Evolutionary conservation across 306 rosid genomes (phyloP).

Genomic region (Dalbergia cultrata): DNA sequence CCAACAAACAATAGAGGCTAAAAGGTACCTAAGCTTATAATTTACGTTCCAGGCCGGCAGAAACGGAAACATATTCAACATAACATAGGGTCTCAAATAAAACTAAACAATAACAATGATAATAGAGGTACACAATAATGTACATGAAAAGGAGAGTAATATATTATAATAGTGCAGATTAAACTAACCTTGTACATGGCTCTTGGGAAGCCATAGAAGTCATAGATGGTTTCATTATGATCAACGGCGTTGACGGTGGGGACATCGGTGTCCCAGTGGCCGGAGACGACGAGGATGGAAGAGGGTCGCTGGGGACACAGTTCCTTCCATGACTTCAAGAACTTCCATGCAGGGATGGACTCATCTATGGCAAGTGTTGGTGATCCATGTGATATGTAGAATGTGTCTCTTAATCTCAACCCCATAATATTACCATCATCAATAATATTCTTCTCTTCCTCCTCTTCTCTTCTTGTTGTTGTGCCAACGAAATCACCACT

Average conservation of each 20-base stretch:
- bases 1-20: neutral
- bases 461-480: neutral
- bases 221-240: slow-evolving; percentile 63
- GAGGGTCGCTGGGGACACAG: slow-evolving; percentile 47
- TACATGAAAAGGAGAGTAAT: neutral
- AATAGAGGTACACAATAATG: neutral
- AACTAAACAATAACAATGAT: neutral
- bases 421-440: neutral
- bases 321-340: slow-evolving; percentile 63
- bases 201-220: slow-evolving; percentile 72
- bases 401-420: slow-evolving; percentile 47
- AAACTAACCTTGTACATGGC: slow-evolving; percentile 64
- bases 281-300: slow-evolving; percentile 65
- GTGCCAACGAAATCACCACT: slow-evolving; percentile 12
- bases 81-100: neutral
- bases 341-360: slow-evolving; percentile 56
- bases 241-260: slow-evolving; percentile 62
- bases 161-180: neutral
- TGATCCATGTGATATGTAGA: slow-evolving; percentile 69
- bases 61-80: neutral
- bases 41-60: neutral
- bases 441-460: neutral
- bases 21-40: neutral
- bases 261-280: slow-evolving; percentile 67
- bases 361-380: slow-evolving; percentile 64